Percentiles rank a stretch among this genome's conserved stretches.
Conservation (phyloP, 2,329 filamentous ascomycete species). For the Aureobasidium subglaciale region DNA sequence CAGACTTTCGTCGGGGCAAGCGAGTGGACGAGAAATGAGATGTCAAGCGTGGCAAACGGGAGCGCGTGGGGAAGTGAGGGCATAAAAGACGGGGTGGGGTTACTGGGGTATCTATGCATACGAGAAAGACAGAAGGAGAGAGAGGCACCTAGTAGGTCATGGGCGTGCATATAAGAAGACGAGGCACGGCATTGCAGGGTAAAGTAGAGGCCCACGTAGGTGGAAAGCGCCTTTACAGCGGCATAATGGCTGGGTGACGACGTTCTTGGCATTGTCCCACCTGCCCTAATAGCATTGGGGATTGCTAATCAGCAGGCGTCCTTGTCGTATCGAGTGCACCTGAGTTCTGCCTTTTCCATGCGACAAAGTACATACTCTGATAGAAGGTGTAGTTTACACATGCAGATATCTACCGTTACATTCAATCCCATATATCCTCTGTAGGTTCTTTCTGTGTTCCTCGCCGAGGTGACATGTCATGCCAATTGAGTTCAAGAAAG, state of each 20-base stretch:
- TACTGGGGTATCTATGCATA: neutral
- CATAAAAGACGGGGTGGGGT: no score
- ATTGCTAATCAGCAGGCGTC: neutral
- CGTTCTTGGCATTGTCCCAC: neutral
- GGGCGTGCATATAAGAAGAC: neutral
- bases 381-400: no score
- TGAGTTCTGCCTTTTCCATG: no score
- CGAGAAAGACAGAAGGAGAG: neutral
- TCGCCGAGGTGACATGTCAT: no score
- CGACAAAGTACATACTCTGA: no score
- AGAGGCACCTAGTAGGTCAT: neutral
- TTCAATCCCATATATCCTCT: no score
- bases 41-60: conserved; percentile 9
- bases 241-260: neutral
- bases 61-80: neutral
- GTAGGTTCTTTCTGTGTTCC: no score
- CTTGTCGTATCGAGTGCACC: neutral
- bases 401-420: no score
- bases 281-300: neutral
- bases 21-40: conserved; percentile 1
- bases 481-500: neutral
- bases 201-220: neutral
- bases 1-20: conserved; percentile 14
- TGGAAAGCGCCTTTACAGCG: neutral
- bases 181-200: neutral